phyloP scores from a whole-genome alignment of 352 stramenopile genomes.

The Peronospora farinosa region DNA sequence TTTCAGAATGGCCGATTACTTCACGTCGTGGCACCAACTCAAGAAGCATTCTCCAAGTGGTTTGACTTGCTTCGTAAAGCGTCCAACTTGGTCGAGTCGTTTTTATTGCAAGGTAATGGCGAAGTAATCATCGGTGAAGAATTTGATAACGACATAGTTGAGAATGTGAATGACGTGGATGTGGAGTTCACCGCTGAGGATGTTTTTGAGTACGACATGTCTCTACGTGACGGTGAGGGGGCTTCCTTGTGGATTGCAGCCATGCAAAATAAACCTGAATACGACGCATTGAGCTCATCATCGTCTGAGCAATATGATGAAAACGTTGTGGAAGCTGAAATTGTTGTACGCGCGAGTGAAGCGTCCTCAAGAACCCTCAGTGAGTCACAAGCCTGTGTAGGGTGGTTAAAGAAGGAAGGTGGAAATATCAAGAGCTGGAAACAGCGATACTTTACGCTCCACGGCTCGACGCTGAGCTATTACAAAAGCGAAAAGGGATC shows the following conservation, averaged over 20 bases:
- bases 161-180: conserved; percentile 24
- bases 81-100: conserved; percentile 62
- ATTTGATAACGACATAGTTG: conserved; percentile 43
- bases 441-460: conserved; percentile 65
- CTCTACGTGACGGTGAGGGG: conserved; percentile 26
- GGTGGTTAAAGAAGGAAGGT: conserved; percentile 70
- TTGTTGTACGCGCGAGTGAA: conserved; percentile 17
- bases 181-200: conserved; percentile 31
- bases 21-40: conserved; percentile 50
- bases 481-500: conserved; percentile 65
- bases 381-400: conserved; percentile 36
- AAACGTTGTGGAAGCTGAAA: conserved; percentile 9
- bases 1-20: conserved; percentile 73
- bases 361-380: conserved; percentile 11
- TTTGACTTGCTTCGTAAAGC: conserved; percentile 40
- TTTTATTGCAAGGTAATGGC: conserved; percentile 40
- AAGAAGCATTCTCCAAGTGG: conserved; percentile 52
- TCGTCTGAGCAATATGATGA: conserved; percentile 16
- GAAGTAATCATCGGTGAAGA: conserved; percentile 42
- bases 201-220: conserved; percentile 26
- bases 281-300: conserved; percentile 20
- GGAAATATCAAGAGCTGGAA: conserved; percentile 67
- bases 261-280: conserved; percentile 39
- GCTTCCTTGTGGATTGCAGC: conserved; percentile 50
- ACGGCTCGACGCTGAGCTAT: conserved; percentile 62